Conservation (phyloP, 2,329 filamentous ascomycete genomes). For the Epichloe sibirici region DNA sequence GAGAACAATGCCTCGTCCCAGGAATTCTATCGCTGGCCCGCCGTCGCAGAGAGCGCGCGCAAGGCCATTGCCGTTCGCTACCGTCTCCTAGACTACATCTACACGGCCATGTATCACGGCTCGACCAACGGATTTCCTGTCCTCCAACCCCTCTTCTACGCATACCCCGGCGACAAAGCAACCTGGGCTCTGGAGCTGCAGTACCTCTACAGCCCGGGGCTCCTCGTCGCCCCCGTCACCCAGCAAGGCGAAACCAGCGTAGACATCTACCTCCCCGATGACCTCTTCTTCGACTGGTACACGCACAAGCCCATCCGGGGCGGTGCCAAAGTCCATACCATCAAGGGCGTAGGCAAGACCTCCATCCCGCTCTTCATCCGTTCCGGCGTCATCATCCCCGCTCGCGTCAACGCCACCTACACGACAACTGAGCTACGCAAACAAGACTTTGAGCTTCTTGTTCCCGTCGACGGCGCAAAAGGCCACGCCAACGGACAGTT, state of each 20-base stretch:
- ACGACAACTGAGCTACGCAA: conserved; percentile 52
- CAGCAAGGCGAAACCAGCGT: conserved; percentile 31
- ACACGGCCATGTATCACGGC: conserved; percentile 56
- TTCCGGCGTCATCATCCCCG: conserved; percentile 52
- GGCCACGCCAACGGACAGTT: conserved; percentile 54
- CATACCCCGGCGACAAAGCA: conserved; percentile 44
- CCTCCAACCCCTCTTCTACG: conserved; percentile 59
- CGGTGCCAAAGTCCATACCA: conserved; percentile 22
- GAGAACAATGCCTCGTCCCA: conserved; percentile 33
- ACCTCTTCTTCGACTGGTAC: conserved; percentile 41
- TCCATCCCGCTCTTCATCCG: conserved; percentile 55
- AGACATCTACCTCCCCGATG: conserved; percentile 34
- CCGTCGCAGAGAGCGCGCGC: conserved; percentile 50
- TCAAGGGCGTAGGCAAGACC: conserved; percentile 26
- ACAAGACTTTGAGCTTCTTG: conserved; percentile 57
- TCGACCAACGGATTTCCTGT: conserved; percentile 49
- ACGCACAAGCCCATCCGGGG: conserved; percentile 32
- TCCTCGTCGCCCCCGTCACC: conserved; percentile 38
- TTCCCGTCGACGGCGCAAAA: conserved; percentile 46
- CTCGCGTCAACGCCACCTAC: conserved; percentile 42
- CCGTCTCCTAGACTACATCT: conserved; percentile 68
- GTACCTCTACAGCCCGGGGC: conserved; percentile 36
- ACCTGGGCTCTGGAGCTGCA: conserved; percentile 35
- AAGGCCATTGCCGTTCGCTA: conserved; percentile 64
- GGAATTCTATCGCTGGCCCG: conserved; percentile 58